Conservation (phyloP, 179 eudicot genomes). For the Corrigiola litoralis region DNA sequence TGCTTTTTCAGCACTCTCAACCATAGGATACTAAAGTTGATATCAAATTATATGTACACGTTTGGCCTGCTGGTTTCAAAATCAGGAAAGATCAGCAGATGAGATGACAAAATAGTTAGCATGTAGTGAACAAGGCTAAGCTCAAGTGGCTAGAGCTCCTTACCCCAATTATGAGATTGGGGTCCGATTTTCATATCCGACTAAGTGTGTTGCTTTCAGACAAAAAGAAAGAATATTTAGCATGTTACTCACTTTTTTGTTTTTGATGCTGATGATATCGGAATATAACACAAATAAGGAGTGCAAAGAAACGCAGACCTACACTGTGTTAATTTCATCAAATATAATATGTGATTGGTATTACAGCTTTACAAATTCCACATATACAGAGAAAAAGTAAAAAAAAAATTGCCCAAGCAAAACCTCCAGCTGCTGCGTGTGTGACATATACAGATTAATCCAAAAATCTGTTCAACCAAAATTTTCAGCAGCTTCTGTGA, state of each 20-base stretch:
- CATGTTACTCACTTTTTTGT: not conserved
- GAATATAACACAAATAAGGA: too few relatives aligned
- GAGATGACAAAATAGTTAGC: not conserved
- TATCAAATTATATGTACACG: not conserved
- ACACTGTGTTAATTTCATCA: too few relatives aligned
- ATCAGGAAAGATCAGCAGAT: not conserved
- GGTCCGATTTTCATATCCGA: too few relatives aligned
- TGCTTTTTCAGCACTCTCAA: not conserved
- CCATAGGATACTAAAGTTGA: not conserved
- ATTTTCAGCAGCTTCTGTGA: conserved; percentile 1
- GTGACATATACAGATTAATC: too few relatives aligned
- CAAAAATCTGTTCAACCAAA: conserved; percentile 5
- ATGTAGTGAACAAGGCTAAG: too few relatives aligned
- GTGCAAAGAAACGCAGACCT: not conserved
- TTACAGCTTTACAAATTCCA: conserved; percentile 15
- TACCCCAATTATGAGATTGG: too few relatives aligned
- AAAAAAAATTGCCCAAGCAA: too few relatives aligned
- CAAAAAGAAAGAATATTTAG: too few relatives aligned
- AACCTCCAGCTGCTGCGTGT: too few relatives aligned
- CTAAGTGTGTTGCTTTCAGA: too few relatives aligned
- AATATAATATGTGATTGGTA: conserved; percentile 4
- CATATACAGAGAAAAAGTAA: not conserved
- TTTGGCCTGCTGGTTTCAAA: not conserved
- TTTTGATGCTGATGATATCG: not conserved
- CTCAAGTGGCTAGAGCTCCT: too few relatives aligned